phyloP scores from a whole-genome alignment of 1,284 basidiomycete species.

The Laetiporus sulphureus region DNA sequence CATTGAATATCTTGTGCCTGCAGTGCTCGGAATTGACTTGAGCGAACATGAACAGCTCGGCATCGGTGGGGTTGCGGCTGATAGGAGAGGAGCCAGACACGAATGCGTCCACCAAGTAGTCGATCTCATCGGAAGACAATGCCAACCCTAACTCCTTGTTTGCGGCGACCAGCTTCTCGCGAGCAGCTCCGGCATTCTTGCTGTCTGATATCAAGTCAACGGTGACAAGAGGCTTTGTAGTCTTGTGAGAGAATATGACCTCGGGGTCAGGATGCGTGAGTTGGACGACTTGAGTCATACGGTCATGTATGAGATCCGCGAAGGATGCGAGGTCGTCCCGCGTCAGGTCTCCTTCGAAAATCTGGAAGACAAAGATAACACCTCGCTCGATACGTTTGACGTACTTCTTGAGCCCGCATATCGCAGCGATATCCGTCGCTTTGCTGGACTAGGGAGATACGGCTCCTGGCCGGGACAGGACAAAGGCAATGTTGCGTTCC shows the following conservation, averaged over 20 bases:
- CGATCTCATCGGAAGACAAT: conserved; percentile 85
- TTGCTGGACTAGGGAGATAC: conserved; percentile 97
- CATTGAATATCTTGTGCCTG: conserved; percentile 99
- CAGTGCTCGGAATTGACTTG: conserved; percentile 99
- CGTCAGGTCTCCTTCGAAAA: conserved; percentile 36
- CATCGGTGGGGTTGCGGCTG: conserved; percentile 86
- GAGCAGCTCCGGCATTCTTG: conserved; percentile 31
- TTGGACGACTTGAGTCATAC: conserved; percentile 88
- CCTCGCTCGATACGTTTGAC: conserved; percentile 86
- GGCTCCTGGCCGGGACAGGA: conserved; percentile 75
- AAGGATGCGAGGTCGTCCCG: conserved; percentile 40
- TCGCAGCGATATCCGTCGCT: conserved; percentile 89
- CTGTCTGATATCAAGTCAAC: conserved; percentile 47
- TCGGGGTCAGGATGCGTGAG: conserved; percentile 52
- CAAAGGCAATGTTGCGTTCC: conserved; percentile 50
- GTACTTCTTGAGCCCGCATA: conserved; percentile 72
- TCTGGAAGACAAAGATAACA: conserved; percentile 64
- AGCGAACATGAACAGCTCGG: conserved; percentile 99
- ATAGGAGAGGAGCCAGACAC: conserved; percentile 59
- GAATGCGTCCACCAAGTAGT: conserved; percentile 90
- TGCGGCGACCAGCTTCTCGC: conserved; percentile 62
- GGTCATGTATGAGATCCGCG: conserved; percentile 78
- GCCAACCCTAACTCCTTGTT: conserved; percentile 90
- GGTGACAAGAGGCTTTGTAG: conserved; percentile 64
- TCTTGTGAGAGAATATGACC: conserved; percentile 66